Evolutionary conservation across 2,329 filamentous ascomycete genomes (phyloP).

Genomic region (Fusarium longipes): DNA sequence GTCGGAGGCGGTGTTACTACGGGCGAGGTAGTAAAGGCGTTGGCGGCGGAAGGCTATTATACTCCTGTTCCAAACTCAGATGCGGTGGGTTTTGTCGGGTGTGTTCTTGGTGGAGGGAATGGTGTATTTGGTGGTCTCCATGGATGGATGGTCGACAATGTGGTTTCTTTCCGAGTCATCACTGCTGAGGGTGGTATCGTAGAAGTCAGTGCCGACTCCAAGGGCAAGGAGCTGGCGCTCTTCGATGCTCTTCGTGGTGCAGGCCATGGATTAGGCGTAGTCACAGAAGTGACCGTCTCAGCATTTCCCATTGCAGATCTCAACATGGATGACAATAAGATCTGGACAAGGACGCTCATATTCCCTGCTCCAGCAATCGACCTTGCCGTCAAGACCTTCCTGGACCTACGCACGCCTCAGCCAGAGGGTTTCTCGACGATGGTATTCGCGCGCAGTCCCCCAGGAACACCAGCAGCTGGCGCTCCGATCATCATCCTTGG

Average conservation of each 20-base stretch:
- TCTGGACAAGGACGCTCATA: conserved; percentile 49
- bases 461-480: conserved; percentile 45
- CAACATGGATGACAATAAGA: conserved; percentile 43
- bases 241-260: conserved; percentile 51
- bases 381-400: conserved; percentile 38
- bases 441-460: conserved; percentile 47
- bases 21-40: conserved; percentile 42
- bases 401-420: conserved; percentile 29
- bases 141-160: conserved; percentile 50
- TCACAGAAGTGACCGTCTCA: conserved; percentile 46
- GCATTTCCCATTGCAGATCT: conserved; percentile 43
- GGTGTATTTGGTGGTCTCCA: conserved; percentile 46
- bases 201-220: conserved; percentile 24
- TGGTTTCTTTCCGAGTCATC: conserved; percentile 46
- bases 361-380: conserved; percentile 45
- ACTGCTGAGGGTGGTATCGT: conserved; percentile 33
- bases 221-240: conserved; percentile 41
- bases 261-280: conserved; percentile 51
- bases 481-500: conserved; percentile 47
- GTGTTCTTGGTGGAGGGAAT: conserved; percentile 46
- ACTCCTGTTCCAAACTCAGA: conserved; percentile 47
- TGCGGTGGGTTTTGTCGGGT: conserved; percentile 45
- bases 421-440: conserved; percentile 36
- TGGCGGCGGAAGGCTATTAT: conserved; percentile 47
- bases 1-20: conserved; percentile 48